A percentile compares a stretch with the other conserved stretches of the same genome.
phyloP scores from a whole-genome alignment of 352 stramenopile genomes.

The Achlya hypogyna region DNA sequence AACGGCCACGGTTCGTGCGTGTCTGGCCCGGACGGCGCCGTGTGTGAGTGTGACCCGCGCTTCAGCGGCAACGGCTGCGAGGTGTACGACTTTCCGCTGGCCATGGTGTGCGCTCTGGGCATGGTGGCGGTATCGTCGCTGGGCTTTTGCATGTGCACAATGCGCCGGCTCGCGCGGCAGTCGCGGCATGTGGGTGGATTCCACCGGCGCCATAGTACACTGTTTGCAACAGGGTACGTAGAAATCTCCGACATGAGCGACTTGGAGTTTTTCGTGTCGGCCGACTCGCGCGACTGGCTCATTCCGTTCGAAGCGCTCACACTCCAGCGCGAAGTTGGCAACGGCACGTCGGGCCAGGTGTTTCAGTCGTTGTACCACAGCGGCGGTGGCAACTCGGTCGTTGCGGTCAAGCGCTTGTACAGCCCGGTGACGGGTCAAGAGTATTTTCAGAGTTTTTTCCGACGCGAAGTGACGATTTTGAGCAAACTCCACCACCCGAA shows the following conservation, averaged over 20 bases:
- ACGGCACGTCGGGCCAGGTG: slow-evolving; percentile 84
- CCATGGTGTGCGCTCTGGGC: slow-evolving; percentile 70
- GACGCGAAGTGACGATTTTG: slow-evolving; percentile 78
- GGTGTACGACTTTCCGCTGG: slow-evolving; percentile 78
- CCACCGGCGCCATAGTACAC: slow-evolving; percentile 33
- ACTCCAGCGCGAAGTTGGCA: slow-evolving; percentile 77
- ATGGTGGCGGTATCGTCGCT: slow-evolving; percentile 72
- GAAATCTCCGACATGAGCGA: slow-evolving; percentile 82
- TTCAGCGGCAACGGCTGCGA: slow-evolving; percentile 67
- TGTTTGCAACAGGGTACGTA: slow-evolving; percentile 47
- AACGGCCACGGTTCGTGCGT: slow-evolving; percentile 60
- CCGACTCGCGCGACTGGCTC: slow-evolving; percentile 82
- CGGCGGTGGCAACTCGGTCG: slow-evolving; percentile 69
- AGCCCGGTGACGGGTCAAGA: slow-evolving; percentile 78
- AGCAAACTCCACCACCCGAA: slow-evolving; percentile 83
- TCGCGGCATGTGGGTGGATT: slow-evolving; percentile 42
- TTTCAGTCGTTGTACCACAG: slow-evolving; percentile 79
- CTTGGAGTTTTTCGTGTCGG: slow-evolving; percentile 81
- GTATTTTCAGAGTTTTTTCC: slow-evolving; percentile 88
- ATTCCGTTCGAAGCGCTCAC: slow-evolving; percentile 83
- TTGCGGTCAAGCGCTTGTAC: slow-evolving; percentile 83
- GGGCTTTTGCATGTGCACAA: slow-evolving; percentile 82
- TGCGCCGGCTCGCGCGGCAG: slow-evolving; percentile 65
- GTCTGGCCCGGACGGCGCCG: slow-evolving; percentile 37
- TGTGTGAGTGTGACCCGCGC: slow-evolving; percentile 59